Evolutionary conservation across 306 rosid genomes (phyloP), one percentile per base, ranked within the genome.

Genomic region (Trifolium subterraneum): DNA sequence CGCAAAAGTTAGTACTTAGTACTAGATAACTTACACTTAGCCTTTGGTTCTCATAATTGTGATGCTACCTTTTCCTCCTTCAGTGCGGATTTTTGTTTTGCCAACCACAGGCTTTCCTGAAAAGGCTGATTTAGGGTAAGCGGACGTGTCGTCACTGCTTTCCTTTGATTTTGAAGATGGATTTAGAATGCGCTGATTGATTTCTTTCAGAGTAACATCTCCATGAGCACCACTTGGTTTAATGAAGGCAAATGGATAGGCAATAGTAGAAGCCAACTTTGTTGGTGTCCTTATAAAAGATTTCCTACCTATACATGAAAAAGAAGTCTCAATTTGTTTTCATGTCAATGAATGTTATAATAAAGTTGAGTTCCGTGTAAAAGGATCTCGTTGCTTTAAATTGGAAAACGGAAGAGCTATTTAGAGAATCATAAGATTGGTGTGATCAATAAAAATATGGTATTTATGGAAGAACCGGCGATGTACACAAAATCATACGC

Each of bases 61-160:
- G 83, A 95, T 95, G 97, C 98, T 95, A 15, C 99, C 99, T 82
- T 88, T 95, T 64, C 99, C 96, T 25, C 99, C 98, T 78, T 92
- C 96, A 0, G 98, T 95, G 77, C 85, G 98, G 47, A 95, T 90
- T 82, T 95, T 95, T 4, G 97, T 92, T 81, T 95, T 92, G 6
- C 93, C 96, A 55, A 95, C 99, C 5, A 95, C 98, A 5, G 99
- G 98, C 86, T 95, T 95, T 69, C 99, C 99, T 4, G 99, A 95
- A 81, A 95, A 90, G 70, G 99, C 98, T 13, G 99, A 95, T 74
- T 90, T 94, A 42, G 98, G 98, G 73, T 77, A 92, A 48, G 83
- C 77, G 35, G 79, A 64, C 10, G 89, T 89, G 63, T 95, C 97
- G 68, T 88, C 98, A 7, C 10, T 19, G 47, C 11, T 82, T 56